phyloP scores from a whole-genome alignment of 305 asterid species.

The Fraxinus velutina region DNA sequence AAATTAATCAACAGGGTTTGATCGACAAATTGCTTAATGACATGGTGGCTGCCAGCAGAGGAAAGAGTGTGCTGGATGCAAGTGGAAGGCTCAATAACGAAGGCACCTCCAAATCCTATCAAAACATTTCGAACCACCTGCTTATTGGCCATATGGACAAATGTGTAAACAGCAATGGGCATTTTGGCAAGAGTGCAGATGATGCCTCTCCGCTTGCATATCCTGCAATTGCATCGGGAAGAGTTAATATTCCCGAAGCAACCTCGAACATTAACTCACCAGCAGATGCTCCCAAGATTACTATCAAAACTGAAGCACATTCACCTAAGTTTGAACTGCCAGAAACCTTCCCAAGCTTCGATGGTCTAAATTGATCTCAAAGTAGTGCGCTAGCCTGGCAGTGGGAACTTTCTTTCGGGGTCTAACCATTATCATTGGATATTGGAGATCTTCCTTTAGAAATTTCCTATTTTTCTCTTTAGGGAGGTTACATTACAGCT shows the following conservation, averaged over 20 bases:
- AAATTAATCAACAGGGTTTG: constrained; percentile 22
- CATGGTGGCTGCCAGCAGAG: constrained; percentile 26
- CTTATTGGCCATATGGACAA: not conserved
- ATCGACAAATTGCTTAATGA: constrained; percentile 32
- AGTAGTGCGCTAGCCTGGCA: not conserved
- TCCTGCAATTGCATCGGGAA: constrained; percentile 8
- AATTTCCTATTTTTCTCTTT: not conserved
- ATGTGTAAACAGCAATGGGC: not conserved
- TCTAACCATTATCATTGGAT: not conserved
- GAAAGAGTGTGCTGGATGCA: constrained; percentile 3
- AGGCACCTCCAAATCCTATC: not conserved
- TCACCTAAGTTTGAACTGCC: constrained; percentile 20
- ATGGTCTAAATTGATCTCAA: constrained; percentile 11
- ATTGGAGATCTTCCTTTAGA: not conserved
- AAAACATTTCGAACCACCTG: not conserved
- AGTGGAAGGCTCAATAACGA: not conserved
- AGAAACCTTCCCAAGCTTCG: constrained; percentile 13
- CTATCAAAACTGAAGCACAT: constrained; percentile 23
- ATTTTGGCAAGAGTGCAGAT: constrained; percentile 5
- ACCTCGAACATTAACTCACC: constrained; percentile 4
- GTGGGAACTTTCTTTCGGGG: not conserved
- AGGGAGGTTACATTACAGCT: not conserved
- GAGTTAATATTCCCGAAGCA: not conserved
- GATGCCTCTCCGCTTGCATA: constrained; percentile 2
- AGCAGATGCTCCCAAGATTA: not conserved